Base-by-base conservation (phyloP, 495 filamentous ascomycete species). In the Amniculicola lignicola region DNA sequence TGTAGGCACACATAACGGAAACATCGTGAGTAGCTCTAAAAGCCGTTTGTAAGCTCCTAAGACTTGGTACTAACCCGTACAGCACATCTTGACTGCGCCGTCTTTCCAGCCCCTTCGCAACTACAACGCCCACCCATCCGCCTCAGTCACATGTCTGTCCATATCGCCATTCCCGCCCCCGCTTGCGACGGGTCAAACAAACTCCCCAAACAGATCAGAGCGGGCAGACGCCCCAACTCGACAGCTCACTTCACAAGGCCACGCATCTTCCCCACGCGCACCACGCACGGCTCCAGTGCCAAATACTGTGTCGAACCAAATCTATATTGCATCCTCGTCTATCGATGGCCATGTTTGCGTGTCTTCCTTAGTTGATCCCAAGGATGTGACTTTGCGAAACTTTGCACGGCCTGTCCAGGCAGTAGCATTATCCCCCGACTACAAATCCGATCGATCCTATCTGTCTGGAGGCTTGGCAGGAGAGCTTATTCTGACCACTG, bases 301-400 rank as follows among this genome's bases (percentile, higher is more conserved):
- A 2, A 77, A 81, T 25, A 87, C 77, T 4, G 84, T 89, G 0
- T 89, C 87, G 6, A 95, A 95, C 59, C 84, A 85, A 31, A 93
- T 96, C 37, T 84, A 93, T 70, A 89, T 97, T 56, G 93, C 85
- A 1, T 91, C 90, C 1, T 88, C 94, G 14, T 97, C 94, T 0
- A 89, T 96, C 61, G 93, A 98, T 67, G 93, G 93, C 22, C 90
- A 95, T 60, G 86, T 97, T 7, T 96, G 93, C 55, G 80, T 97
- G 18, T 80, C 85, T 38, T 94, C 90, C 1, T 67, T 97, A 27
- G 76, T 90, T 16, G 85, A 88, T 59, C 73, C 79, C 4, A 86
- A 81, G 57, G 93, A 97, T 71, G 89, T 96, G 3, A 81, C 85
- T 28, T 70, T 96, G 24, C 83, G 95, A 36, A 96, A 96, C 66